Evolutionary conservation across 2,329 filamentous ascomycete genomes (phyloP).

Genomic region (Aspergillus persii): DNA sequence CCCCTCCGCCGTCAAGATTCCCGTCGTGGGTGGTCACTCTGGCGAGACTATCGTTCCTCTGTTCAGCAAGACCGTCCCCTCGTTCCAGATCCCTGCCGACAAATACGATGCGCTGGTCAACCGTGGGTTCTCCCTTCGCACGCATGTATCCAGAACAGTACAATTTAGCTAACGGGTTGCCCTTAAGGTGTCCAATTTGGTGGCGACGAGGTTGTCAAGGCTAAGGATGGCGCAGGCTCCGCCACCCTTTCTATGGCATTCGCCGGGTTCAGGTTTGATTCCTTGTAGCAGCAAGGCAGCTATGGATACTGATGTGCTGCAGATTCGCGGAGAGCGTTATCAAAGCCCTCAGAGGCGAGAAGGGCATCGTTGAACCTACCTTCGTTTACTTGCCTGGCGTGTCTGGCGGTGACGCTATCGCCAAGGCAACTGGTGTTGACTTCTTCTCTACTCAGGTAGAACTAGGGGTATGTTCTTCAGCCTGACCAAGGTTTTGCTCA

Average conservation of each 20-base stretch:
- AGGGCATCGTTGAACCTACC: slow-evolving; percentile 89
- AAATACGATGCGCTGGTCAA: slow-evolving; percentile 89
- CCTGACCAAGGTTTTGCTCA: slow-evolving; percentile 4
- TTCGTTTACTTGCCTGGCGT: slow-evolving; percentile 94
- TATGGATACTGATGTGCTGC: slow-evolving; percentile 17
- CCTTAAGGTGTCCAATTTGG: slow-evolving; percentile 79
- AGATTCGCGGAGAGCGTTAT: slow-evolving; percentile 95
- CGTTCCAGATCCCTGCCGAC: slow-evolving; percentile 77
- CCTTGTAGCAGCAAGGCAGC: slow-evolving; percentile 9
- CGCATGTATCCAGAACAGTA: background rate
- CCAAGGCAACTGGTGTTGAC: slow-evolving; percentile 78
- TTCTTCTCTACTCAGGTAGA: slow-evolving; percentile 97
- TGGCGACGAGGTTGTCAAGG: slow-evolving; percentile 94
- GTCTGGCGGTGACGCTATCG: slow-evolving; percentile 79
- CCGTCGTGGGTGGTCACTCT: slow-evolving; percentile 95
- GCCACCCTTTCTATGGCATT: slow-evolving; percentile 94
- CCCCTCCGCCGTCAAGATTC: slow-evolving; percentile 78
- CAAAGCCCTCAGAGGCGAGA: slow-evolving; percentile 82
- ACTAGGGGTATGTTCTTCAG: slow-evolving; percentile 72
- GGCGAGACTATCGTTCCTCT: slow-evolving; percentile 97
- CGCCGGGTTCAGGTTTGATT: slow-evolving; percentile 79
- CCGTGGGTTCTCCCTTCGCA: slow-evolving; percentile 51
- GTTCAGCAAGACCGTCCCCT: slow-evolving; percentile 84
- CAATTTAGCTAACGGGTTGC: background rate
- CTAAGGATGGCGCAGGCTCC: slow-evolving; percentile 87